Evolutionary conservation across 345 rosid species (phyloP), one percentile per base, ranked within the genome.

Genomic region (Lagerstroemia speciosa): DNA sequence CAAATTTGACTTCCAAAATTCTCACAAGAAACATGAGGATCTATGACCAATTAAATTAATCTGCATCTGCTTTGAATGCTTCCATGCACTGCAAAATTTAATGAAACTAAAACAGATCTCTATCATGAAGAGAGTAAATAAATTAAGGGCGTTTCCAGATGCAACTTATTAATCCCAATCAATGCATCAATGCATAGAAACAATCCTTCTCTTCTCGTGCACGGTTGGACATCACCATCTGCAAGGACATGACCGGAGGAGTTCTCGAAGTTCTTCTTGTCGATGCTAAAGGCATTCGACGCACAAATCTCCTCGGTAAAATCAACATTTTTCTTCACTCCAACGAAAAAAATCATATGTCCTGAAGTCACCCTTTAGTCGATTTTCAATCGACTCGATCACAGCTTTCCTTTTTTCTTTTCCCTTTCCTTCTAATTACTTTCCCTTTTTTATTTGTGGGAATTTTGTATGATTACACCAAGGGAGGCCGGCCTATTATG

Each of bases 251-350:
- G 93, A 76, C 79, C 71, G 83, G 76, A 69, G 96, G 92, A 75
- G 74, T 62, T 27, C 86, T 93, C 64, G 91, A 91, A 81, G 91
- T 89, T 33, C 70, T 93, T 78, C 85, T 93, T 31, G 94, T 91
- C 62, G 77, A 87, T 72, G 97, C 98, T 38, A 61, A 81, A 76
- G 98, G 91, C 81, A 89, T 91, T 62, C 78, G 73, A 55, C 97
- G 79, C 69, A 86, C 88, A 19, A 87, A 86, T 82, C 67, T 85
- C 48, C 33, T 87, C 12, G 91, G 98, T 93, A 78, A 24, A 8
- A 10, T 1, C 30, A 31, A 34, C 15, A 31, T 0, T 33, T 33
- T 30, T 14, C 46, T 41, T 41, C 3, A 27, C 6, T 60, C 6
- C 34, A 27, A 3, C 16, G 31, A 26, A 27, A 26, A 27, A 55